Conservation (phyloP, 306 rosid genomes). For the Ochetophila trinervis region DNA sequence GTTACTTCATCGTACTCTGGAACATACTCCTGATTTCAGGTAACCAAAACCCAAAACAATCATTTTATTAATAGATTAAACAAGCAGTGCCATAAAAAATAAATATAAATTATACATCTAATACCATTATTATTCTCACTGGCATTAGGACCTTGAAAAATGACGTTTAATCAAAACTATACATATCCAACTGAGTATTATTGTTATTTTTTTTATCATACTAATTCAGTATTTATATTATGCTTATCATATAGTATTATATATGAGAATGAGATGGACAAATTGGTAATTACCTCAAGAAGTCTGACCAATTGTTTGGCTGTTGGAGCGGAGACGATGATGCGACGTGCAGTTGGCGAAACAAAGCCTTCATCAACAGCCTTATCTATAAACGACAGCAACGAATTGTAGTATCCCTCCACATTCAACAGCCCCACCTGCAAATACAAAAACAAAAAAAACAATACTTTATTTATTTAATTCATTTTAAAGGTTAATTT, state of each 20-base stretch:
- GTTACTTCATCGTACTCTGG: conserved; percentile 83
- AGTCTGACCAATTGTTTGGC: conserved; percentile 77
- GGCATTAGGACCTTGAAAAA: too few species aligned
- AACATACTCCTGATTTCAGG: conserved; percentile 69
- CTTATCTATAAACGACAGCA: conserved; percentile 84
- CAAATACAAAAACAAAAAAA: conserved; percentile 20
- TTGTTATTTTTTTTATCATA: too few species aligned
- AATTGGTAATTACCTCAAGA: conserved; percentile 59
- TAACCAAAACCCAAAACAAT: not conserved
- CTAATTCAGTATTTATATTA: too few species aligned
- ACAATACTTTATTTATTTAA: not conserved
- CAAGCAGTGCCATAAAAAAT: not conserved
- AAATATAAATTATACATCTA: not conserved
- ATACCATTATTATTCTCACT: not conserved
- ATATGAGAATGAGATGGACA: too few species aligned
- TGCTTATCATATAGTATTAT: too few species aligned
- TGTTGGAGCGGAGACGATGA: conserved; percentile 94
- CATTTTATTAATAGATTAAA: not conserved
- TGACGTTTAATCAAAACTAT: too few species aligned
- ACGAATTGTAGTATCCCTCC: conserved; percentile 91
- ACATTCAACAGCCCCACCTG: conserved; percentile 98
- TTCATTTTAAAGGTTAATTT: not conserved
- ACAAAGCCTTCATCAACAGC: conserved; percentile 99
- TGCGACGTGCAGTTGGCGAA: conserved; percentile 94
- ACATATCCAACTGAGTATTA: too few species aligned